Conservation (phyloP, 768 basidiomycete species). For the Rhodotorula graminis region DNA sequence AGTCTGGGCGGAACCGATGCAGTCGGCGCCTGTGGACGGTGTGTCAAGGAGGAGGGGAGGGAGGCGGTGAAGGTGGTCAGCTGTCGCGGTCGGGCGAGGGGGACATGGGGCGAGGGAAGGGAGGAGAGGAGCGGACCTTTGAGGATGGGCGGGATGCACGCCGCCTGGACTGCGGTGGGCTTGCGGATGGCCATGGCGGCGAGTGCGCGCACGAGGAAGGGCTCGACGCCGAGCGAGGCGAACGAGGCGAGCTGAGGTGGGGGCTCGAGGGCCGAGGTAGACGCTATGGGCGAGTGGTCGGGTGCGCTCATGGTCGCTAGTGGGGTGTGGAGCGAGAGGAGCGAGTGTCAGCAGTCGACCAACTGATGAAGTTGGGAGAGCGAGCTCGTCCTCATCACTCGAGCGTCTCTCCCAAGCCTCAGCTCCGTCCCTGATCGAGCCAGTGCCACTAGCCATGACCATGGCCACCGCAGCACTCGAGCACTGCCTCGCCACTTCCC, state of each 20-base stretch:
- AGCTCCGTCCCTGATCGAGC: neutral
- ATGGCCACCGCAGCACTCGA: slow-evolving; percentile 7
- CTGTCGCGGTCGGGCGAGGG: neutral
- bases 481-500: slow-evolving; percentile 23
- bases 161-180: slow-evolving; percentile 82
- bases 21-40: slow-evolving; percentile 68
- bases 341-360: no score
- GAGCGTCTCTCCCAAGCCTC: no score
- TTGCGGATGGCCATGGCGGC: slow-evolving; percentile 72
- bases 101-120: neutral
- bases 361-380: neutral
- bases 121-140: slow-evolving; percentile 54
- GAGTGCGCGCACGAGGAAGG: slow-evolving; percentile 61
- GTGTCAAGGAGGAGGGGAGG: neutral
- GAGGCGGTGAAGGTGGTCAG: neutral
- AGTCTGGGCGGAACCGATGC: slow-evolving; percentile 95
- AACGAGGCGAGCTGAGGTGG: slow-evolving; percentile 42
- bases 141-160: slow-evolving; percentile 83
- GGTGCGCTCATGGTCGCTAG: neutral
- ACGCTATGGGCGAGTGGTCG: no score
- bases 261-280: neutral
- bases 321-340: no score
- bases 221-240: slow-evolving; percentile 48
- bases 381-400: neutral
- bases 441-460: no score